phyloP scores from a whole-genome alignment of 768 basidiomycete species.

The Auricularia sp. region DNA sequence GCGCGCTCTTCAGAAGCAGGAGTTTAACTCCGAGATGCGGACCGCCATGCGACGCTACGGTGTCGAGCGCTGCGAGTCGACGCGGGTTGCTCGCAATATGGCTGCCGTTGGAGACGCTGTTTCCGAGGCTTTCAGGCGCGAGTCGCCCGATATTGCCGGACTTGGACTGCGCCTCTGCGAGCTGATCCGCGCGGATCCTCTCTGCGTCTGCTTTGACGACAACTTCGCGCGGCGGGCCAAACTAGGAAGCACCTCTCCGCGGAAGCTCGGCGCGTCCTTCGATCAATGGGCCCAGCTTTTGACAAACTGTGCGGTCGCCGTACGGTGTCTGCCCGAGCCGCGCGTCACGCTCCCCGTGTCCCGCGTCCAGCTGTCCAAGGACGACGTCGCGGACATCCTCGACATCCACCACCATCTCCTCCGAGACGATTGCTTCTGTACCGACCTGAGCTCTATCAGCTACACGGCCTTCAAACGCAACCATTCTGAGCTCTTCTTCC shows the following conservation, averaged over 20 bases:
- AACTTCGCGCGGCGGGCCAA: background rate
- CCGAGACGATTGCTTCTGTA: background rate
- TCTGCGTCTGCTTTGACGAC: background rate
- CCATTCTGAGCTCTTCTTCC: background rate
- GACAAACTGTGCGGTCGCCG: background rate
- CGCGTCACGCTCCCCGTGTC: background rate
- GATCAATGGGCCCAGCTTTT: background rate
- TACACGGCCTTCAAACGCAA: background rate
- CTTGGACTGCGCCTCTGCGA: background rate
- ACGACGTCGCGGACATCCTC: background rate
- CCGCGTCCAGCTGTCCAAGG: background rate
- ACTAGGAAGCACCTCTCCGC: background rate
- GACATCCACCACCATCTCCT: background rate
- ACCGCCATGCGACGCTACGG: background rate
- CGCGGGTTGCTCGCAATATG: background rate
- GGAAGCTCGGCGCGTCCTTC: background rate
- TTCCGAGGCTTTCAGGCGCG: background rate
- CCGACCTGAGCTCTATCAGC: background rate
- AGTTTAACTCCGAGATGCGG: background rate
- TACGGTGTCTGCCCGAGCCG: background rate
- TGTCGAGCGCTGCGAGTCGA: background rate
- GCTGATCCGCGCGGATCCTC: background rate
- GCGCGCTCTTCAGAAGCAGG: background rate
- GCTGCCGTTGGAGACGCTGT: background rate
- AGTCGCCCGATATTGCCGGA: background rate